These are phyloP conservation scores for Beta corolliflora DNA, from an alignment of 179 eudicot genomes.

Conservation along the genomic window DNA sequence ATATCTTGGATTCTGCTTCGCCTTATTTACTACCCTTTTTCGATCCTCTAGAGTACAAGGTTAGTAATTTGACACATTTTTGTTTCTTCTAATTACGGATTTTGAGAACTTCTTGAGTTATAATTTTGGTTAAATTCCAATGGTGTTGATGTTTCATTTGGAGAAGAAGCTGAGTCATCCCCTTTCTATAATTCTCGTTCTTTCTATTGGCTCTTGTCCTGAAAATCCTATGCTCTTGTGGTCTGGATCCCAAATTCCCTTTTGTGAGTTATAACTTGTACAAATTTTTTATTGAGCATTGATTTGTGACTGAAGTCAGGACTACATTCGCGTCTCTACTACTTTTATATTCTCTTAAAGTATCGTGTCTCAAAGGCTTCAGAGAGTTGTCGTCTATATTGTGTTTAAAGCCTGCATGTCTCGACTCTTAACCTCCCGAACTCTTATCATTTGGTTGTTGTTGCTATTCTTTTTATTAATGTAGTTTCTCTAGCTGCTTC, in stretches of 20 bases:
- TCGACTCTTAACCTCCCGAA: too few relatives aligned
- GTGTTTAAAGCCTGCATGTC: too few relatives aligned
- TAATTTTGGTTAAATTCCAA: not conserved
- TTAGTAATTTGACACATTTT: conserved; percentile 23
- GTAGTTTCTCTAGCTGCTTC: too few relatives aligned
- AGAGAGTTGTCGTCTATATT: too few relatives aligned
- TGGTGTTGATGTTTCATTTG: not conserved
- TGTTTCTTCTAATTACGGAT: not conserved
- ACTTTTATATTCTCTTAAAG: not conserved
- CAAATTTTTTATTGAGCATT: not conserved
- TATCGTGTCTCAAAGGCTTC: too few relatives aligned
- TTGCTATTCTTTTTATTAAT: too few relatives aligned
- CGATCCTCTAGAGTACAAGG: conserved; percentile 98
- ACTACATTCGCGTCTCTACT: not conserved
- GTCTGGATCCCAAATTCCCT: too few relatives aligned
- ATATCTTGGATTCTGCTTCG: conserved; percentile 86
- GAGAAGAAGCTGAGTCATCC: not conserved
- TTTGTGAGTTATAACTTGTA: not conserved
- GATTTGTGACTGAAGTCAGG: not conserved
- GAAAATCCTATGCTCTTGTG: too few relatives aligned
- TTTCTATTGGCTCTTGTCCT: too few relatives aligned
- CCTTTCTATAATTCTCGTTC: too few relatives aligned
- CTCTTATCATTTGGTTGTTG: too few relatives aligned
- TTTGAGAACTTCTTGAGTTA: not conserved
- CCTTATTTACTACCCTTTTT: conserved; percentile 86